Evolutionary conservation across 495 filamentous ascomycete genomes (phyloP), one percentile per base, ranked within the genome.

Genomic region (Aspergillus sparsus): DNA sequence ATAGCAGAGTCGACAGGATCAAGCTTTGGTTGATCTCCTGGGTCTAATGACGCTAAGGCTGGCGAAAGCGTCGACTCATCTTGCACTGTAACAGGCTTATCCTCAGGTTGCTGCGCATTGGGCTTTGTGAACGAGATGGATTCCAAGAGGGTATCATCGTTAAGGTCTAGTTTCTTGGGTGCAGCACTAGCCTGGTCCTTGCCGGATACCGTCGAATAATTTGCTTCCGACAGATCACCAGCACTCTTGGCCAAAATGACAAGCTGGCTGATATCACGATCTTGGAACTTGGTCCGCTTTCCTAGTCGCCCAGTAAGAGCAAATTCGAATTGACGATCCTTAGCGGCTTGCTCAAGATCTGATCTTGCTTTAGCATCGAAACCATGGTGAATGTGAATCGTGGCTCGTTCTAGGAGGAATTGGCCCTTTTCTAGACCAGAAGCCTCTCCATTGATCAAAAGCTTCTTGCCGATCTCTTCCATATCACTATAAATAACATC

Each of bases 141-240:
- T 70, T 99, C 95, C 27, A 98, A 75, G 7, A 99, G 78, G 0
- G 94, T 99, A 71, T 99, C 94, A 64, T 98, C 92, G 65, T 97
- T 91, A 16, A 98, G 73, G 44, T 87, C 82, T 11, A 97, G 71
- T 9, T 86, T 83, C 65, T 82, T 80, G 2, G 93, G 92, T 11
- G 57, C 57, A 33, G 76, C 74, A 0, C 75, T 71, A 3, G 62
- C 52, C 37, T 71, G 51, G 7, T 64, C 55, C 21, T 49, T 57
- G 21, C 55, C 49, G 21, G 49, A 34, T 39, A 13, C 31, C 35
- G 37, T 31, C 34, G 32, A 8, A 2, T 32, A 36, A 45, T 53
- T 36, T 5, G 63, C 42, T 39, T 64, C 53, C n/a, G 64, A 42
- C 3, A 50, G 46, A 36, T 68, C 63, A 36, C 75, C 72, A 2